These are phyloP conservation scores for Boletellus ananiceps DNA, from an alignment of 768 basidiomycete genomes.

Conservation along the genomic window DNA sequence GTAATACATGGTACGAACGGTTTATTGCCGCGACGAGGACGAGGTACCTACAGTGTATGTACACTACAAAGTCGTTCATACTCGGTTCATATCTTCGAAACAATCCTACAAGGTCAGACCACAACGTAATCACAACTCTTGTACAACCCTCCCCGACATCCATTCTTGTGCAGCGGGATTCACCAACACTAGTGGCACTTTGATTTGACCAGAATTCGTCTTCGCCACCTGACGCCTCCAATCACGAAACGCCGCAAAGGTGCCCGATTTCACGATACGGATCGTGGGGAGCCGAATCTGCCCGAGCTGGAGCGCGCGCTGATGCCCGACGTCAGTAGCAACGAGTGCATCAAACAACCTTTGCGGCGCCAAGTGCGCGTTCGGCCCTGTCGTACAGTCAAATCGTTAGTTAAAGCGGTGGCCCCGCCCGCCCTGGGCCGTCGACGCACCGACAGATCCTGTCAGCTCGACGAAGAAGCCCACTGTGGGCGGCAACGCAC, in stretches of 20 bases:
- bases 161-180: conserved; percentile 10
- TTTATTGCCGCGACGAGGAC: too few relatives aligned
- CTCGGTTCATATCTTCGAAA: too few relatives aligned
- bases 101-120: too few relatives aligned
- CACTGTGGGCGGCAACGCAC: neutral
- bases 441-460: conserved; percentile 9
- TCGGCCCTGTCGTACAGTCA: conserved; percentile 1
- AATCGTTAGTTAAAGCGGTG: neutral
- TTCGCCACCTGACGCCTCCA: conserved; percentile 8
- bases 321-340: neutral
- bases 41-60: too few relatives aligned
- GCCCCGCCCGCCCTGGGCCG: neutral
- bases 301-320: neutral
- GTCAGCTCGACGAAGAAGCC: conserved; percentile 17
- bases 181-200: conserved; percentile 10
- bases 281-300: conserved; percentile 16
- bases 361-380: neutral
- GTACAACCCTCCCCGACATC: conserved; percentile 14
- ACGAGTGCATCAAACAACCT: conserved; percentile 9
- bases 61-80: too few relatives aligned
- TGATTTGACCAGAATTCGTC: conserved; percentile 7
- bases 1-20: too few relatives aligned
- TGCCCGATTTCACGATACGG: conserved; percentile 17
- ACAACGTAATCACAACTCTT: conserved; percentile 7
- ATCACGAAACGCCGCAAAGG: conserved; percentile 16